Conservation (phyloP, 2,329 filamentous ascomycete genomes). For the Claviceps monticola region DNA sequence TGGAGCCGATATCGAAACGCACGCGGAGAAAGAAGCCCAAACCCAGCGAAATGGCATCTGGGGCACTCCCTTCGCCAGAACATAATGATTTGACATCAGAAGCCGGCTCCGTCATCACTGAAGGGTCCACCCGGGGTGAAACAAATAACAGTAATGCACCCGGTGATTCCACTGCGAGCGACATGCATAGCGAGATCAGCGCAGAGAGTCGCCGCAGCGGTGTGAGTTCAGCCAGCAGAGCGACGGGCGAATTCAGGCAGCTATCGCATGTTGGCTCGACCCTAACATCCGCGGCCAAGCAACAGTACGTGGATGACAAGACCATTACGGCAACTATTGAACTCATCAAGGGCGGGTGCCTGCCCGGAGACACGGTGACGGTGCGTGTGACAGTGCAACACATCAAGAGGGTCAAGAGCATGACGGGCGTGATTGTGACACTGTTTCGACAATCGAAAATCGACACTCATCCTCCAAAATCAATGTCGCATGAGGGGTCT, state of each 20-base stretch:
- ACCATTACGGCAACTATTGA: conserved; percentile 82
- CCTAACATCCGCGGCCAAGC: conserved; percentile 21
- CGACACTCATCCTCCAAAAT: conserved; percentile 52
- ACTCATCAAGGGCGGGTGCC: conserved; percentile 65
- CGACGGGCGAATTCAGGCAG: conserved; percentile 22
- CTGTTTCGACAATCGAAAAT: conserved; percentile 84
- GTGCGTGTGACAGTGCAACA: conserved; percentile 75
- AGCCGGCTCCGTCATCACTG: conserved; percentile 20
- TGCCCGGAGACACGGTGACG: conserved; percentile 72
- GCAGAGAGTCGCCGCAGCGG: conserved; percentile 59
- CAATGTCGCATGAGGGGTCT: conserved; percentile 34
- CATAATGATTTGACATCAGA: conserved; percentile 22
- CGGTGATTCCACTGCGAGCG: conserved; percentile 24
- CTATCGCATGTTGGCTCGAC: conserved; percentile 18
- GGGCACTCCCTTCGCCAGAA: conserved; percentile 25
- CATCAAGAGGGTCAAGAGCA: conserved; percentile 76
- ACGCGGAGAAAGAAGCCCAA: conserved; percentile 46
- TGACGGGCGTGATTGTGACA: conserved; percentile 86
- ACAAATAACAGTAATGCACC: conserved; percentile 22
- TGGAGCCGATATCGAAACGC: conserved; percentile 72
- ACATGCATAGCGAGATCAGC: conserved; percentile 54
- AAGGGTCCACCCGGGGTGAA: conserved; percentile 23
- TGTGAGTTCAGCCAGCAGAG: conserved; percentile 47
- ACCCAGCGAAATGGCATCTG: conserved; percentile 28
- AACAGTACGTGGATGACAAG: conserved; percentile 44